Conservation (phyloP, 2,329 filamentous ascomycete species). For the Dryadomyces quercivorus region DNA sequence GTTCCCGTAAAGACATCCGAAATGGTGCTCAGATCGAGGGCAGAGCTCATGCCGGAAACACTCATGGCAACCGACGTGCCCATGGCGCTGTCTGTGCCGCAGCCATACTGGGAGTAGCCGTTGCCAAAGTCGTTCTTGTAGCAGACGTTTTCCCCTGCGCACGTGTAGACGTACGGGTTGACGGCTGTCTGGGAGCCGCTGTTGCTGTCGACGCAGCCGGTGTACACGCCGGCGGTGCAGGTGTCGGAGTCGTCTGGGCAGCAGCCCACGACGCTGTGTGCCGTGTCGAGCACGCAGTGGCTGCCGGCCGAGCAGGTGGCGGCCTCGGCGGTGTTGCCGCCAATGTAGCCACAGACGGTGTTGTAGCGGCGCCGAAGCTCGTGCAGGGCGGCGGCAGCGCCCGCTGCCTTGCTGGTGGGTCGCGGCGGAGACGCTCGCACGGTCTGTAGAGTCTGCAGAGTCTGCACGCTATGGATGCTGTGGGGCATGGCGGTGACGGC, state of each 20-base stretch:
- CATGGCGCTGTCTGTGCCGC: constrained; percentile 35
- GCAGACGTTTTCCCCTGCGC: constrained; percentile 36
- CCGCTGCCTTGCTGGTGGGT: constrained; percentile 24
- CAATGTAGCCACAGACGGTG: constrained; percentile 47
- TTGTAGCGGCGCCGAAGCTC: constrained; percentile 31
- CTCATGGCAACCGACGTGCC: constrained; percentile 36
- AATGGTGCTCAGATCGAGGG: constrained; percentile 25
- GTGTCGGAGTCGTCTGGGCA: constrained; percentile 37
- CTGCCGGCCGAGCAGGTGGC: constrained; percentile 46
- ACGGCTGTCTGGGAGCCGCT: constrained; percentile 35
- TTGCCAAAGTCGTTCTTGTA: constrained; percentile 43
- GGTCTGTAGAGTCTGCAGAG: no score
- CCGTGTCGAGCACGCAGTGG: constrained; percentile 41
- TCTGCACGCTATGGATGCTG: no score
- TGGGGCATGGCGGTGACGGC: constrained; percentile 17
- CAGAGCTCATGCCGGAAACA: constrained; percentile 28
- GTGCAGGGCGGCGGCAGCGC: constrained; percentile 17
- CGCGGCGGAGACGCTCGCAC: constrained; percentile 20
- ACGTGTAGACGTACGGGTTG: constrained; percentile 46
- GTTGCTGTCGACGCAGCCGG: constrained; percentile 41
- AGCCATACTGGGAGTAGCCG: constrained; percentile 45
- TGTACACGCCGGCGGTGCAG: constrained; percentile 45
- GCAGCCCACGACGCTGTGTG: constrained; percentile 17
- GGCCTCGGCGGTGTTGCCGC: constrained; percentile 35
- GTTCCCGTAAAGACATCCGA: constrained; percentile 27